Evolutionary conservation across 768 basidiomycete species (phyloP).

Genomic region (Pilatotrama ljubarskyi): DNA sequence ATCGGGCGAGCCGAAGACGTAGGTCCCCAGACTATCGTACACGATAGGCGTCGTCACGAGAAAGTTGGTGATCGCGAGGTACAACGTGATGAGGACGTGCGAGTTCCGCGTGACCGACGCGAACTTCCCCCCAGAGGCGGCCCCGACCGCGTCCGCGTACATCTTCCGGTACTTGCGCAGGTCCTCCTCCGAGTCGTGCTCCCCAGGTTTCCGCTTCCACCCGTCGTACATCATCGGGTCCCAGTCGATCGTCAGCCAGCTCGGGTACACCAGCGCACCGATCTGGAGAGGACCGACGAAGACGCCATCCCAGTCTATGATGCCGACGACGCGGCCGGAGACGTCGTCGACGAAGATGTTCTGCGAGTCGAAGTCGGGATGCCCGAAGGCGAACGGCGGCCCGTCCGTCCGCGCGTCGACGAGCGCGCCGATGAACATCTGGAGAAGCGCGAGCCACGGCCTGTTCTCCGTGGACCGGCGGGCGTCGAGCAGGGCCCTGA

Average conservation of each 20-base stretch:
- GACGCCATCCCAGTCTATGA: slow-evolving; percentile 10
- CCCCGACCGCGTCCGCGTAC: not conserved
- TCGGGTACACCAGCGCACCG: not conserved
- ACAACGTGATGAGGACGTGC: not conserved
- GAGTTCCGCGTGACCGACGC: no score
- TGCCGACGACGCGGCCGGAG: not conserved
- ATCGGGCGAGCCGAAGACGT: not conserved
- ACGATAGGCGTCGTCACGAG: not conserved
- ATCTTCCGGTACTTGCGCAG: not conserved
- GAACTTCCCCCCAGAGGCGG: no score
- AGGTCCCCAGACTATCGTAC: not conserved
- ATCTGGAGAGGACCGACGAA: not conserved
- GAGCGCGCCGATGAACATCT: not conserved
- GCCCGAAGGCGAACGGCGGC: slow-evolving; percentile 1
- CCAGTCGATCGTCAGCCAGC: slow-evolving; percentile 8
- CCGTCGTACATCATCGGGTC: not conserved
- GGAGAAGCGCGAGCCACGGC: not conserved
- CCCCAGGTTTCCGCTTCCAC: no score
- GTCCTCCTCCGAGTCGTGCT: not conserved
- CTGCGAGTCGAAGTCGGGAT: slow-evolving; percentile 13
- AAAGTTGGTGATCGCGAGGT: not conserved
- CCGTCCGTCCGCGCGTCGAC: not conserved
- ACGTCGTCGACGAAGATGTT: not conserved
- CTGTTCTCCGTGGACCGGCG: no score
- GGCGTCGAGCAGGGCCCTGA: not conserved